Evolutionary conservation across 2,329 filamentous ascomycete genomes (phyloP), one percentile per base, ranked within the genome.

Genomic region (Orbilia blumenaviensis): DNA sequence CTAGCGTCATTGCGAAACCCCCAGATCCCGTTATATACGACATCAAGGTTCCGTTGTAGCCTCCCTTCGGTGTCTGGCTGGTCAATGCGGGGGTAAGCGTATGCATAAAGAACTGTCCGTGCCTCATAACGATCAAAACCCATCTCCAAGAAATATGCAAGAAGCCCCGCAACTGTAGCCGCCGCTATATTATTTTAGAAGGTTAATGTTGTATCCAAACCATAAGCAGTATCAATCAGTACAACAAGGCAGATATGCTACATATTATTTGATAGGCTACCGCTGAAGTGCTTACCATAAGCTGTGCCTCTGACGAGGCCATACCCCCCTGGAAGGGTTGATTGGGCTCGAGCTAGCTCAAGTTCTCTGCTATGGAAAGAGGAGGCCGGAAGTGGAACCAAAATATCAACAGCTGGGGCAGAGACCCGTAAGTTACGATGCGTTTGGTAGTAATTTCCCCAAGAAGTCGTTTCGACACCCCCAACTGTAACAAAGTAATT

Each of bases 361-460:
- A 61, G 18, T 27, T 38, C 36, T 5, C 18, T 41, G 8, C 18
- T 18, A 9, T 61, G 4, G 7, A 41, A 61, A 14, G 52, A 9
- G 7, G 16, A 14, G 9, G n/a, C 23, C 29, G 52, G 52, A 14
- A 36, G 52, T 9, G 34, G 32, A 29, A 63, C 32, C 14, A 29
- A 14, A 29, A 63, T 18, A 34, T 48, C 41, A 34, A 46, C 38
- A 18, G 60, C 60, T 5, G 60, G 60, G 16, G 60, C 60, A 27
- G 38, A 63, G 1, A 63, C 16, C 14, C 42, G 27, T 16, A 63
- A 5, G 25, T 36, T 46, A 3, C 3, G 2, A 18, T 63, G 21
- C n/a, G 60, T 36, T 27, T 63, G 60, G 23, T 63, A 63, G 25
- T 34, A 46, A 16, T 5, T 50, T 25, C 32, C 25, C 60, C 60